These are phyloP conservation scores for Solanum peruvianum DNA, from an alignment of 257 asterid genomes.

Conservation along the genomic window DNA sequence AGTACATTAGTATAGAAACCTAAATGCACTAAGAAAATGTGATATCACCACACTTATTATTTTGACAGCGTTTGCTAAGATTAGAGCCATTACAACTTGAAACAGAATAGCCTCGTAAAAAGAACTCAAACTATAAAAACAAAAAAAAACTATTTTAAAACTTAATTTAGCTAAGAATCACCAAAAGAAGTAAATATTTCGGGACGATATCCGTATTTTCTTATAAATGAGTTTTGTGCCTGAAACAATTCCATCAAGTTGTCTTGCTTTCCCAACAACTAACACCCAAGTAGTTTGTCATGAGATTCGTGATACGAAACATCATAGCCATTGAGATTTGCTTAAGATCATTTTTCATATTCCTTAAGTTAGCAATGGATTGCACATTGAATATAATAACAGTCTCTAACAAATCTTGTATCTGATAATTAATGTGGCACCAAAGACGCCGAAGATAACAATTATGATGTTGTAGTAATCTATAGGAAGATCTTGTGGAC, in stretches of 20 bases:
- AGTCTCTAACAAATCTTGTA: constrained; percentile 79
- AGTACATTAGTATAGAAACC: no score
- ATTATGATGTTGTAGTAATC: constrained; percentile 78
- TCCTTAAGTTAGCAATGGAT: constrained; percentile 83
- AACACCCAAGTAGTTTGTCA: neutral
- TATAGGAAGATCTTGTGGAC: constrained; percentile 59
- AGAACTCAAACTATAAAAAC: neutral
- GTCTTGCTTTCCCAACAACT: no score
- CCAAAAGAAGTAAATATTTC: neutral
- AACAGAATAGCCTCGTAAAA: neutral
- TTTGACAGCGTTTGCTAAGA: neutral
- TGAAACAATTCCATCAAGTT: no score
- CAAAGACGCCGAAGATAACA: constrained; percentile 66
- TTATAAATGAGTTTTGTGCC: no score
- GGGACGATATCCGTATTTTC: neutral
- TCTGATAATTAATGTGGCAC: constrained; percentile 49
- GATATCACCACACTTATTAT: neutral
- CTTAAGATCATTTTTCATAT: constrained; percentile 77
- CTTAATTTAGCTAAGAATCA: neutral
- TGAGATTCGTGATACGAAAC: constrained; percentile 1
- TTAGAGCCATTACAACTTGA: neutral
- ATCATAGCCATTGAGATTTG: constrained; percentile 99
- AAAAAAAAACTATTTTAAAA: neutral
- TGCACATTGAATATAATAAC: constrained; percentile 87
- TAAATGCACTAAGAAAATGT: no score